Percentiles rank a stretch among this genome's conserved stretches.
Evolutionary conservation across 192 early-diverging fungal species (phyloP).

Genomic region (Coemansia sp.): DNA sequence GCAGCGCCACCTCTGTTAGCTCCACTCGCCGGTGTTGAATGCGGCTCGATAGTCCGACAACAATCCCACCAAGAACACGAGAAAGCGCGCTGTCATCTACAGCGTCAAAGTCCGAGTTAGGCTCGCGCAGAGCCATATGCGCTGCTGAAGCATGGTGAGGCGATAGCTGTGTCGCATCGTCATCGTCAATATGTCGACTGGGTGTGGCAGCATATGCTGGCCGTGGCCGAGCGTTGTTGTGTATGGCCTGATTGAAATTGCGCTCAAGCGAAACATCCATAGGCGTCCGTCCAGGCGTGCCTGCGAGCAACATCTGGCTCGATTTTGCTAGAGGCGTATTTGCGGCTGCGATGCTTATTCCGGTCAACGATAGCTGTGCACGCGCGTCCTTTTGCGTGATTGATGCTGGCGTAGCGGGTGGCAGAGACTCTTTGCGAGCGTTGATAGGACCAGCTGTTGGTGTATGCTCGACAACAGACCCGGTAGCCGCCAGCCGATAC

Average conservation of each 20-base stretch:
- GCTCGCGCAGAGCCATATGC: not conserved
- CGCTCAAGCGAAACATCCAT: conserved; percentile 45
- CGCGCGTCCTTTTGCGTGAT: not conserved
- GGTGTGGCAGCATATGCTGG: not conserved
- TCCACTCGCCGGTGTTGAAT: conserved; percentile 38
- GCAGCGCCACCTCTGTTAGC: conserved; percentile 29
- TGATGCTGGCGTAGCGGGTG: not conserved
- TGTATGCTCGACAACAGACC: not conserved
- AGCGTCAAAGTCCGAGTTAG: too few species aligned
- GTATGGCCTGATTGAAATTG: conserved; percentile 34
- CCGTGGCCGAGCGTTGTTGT: conserved; percentile 16
- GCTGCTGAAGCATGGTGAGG: conserved; percentile 9
- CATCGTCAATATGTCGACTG: not conserved
- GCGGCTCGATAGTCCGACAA: conserved; percentile 36
- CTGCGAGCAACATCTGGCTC: conserved; percentile 2
- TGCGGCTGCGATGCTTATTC: not conserved
- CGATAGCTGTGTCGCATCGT: conserved; percentile 42
- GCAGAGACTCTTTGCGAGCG: not conserved
- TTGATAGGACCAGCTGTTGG: not conserved
- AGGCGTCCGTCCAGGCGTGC: conserved; percentile 44
- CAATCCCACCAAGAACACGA: conserved; percentile 26
- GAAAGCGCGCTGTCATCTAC: not conserved
- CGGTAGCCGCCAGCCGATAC: conserved; percentile 21
- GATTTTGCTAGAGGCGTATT: conserved; percentile 16
- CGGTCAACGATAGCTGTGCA: not conserved